phyloP scores from a whole-genome alignment of 2,329 filamentous ascomycete species.

The Fusarium poae region DNA sequence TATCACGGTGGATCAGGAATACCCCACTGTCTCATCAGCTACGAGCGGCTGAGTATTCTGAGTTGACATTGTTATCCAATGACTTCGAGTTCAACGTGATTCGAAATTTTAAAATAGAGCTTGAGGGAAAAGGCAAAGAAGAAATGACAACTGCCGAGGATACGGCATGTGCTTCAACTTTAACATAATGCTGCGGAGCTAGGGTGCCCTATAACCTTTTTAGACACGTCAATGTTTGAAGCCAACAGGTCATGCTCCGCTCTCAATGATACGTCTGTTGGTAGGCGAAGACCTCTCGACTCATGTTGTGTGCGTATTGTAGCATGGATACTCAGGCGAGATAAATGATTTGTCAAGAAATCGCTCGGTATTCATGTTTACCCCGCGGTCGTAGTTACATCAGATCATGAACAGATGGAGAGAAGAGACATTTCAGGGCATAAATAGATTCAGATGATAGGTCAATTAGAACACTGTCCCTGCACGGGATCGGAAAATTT shows the following conservation, averaged over 20 bases:
- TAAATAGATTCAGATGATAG: not conserved
- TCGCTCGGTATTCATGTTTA: not conserved
- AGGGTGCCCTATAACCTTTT: not conserved
- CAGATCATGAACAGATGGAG: not conserved
- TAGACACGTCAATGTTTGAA: conserved; percentile 10
- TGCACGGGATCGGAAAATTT: not conserved
- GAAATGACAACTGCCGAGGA: not conserved
- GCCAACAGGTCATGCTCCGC: not conserved
- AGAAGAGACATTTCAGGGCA: not conserved
- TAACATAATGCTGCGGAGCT: not conserved
- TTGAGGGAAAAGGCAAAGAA: not conserved
- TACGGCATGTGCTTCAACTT: not conserved
- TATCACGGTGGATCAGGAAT: fast-evolving
- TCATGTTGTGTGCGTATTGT: not conserved
- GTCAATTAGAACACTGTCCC: not conserved
- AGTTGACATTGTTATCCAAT: not conserved
- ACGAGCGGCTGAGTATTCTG: conserved; percentile 6
- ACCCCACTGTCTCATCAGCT: conserved; percentile 12
- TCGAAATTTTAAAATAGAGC: fast-evolving
- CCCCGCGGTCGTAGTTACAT: not conserved
- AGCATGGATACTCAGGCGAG: not conserved
- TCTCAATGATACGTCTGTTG: not conserved
- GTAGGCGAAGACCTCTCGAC: no score
- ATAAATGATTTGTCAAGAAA: conserved; percentile 1
- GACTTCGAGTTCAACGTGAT: fast-evolving